Base-by-base conservation (phyloP, 148 eudicot genomes). In the Fagopyrum esculentum region DNA sequence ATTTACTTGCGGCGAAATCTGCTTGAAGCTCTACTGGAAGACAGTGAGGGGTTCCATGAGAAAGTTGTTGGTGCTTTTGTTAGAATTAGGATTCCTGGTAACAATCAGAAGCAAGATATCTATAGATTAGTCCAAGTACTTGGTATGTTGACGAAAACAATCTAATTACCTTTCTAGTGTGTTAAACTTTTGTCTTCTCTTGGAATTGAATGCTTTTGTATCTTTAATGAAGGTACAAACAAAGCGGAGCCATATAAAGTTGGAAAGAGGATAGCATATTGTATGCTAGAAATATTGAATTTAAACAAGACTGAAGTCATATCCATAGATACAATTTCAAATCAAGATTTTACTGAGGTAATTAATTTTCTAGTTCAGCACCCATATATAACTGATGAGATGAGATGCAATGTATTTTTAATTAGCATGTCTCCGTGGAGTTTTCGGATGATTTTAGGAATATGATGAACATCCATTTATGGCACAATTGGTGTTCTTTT, bases 61-160 rank as follows among this genome's bases (percentile, higher is more conserved):
- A 95, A 89, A 81, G 91, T 87, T 63, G 83, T 86, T 82, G 98
- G 97, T 30, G 82, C 91, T 77, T 92, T 95, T 83, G 97, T 92
- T 66, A 91, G 98, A 82, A 95, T 95, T 77, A 85, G 98, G 83
- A 95, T 95, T 75, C 85, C 93, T 87, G 96, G 90, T 63, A 89
- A 84, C 80, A 77, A 19, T 73, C 93, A 92, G 77, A 95, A 95
- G 83, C 98, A 92, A 78, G 98, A 95, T 80, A 86, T 95, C 17
- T 95, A 95, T 80, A 86, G 98, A 86, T 91, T 95, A 64, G 98
- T 95, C 76, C 97, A 95, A 89, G 91, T 95, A 81, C 82, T 85
- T 69, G 98, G 98, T 95, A 88, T 78, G 74, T 64, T 73, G 54
- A 35, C 78, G 26, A 82, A 83, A 64, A 82, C 72, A 35, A 69